phyloP scores from a whole-genome alignment of 768 basidiomycete genomes.

The Tylopilus rubrobrunneus region DNA sequence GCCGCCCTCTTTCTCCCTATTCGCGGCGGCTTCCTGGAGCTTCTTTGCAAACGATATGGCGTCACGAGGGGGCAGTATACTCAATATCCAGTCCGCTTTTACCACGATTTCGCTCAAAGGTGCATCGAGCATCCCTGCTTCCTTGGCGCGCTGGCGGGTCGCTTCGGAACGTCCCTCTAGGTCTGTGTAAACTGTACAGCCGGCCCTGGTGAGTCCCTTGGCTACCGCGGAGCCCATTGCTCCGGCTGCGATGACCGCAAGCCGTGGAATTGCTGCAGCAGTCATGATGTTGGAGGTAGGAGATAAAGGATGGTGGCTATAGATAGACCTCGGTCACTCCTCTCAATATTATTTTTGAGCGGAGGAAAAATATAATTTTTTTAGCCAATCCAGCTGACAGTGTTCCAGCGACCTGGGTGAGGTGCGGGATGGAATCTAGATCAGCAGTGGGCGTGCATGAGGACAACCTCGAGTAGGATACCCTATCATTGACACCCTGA shows the following conservation, averaged over 20 bases:
- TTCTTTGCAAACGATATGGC: constrained; percentile 43
- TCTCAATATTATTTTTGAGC: constrained; percentile 3
- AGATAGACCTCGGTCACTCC: constrained; percentile 10
- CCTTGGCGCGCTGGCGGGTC: constrained; percentile 45
- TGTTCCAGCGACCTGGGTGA: not conserved
- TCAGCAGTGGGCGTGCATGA: constrained; percentile 10
- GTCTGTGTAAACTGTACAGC: constrained; percentile 52
- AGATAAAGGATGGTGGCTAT: constrained; percentile 1
- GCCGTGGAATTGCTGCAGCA: constrained; percentile 14
- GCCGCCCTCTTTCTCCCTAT: not conserved
- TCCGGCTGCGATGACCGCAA: constrained; percentile 53
- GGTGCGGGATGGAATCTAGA: constrained; percentile 19
- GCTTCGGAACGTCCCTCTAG: constrained; percentile 50
- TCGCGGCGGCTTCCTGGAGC: constrained; percentile 7
- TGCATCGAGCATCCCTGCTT: constrained; percentile 47
- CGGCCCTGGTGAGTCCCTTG: constrained; percentile 40
- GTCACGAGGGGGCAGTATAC: constrained; percentile 57
- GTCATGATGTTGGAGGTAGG: constrained; percentile 15
- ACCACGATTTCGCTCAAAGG: constrained; percentile 35
- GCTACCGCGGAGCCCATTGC: constrained; percentile 60
- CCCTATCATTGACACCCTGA: not conserved
- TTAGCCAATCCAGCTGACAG: not conserved
- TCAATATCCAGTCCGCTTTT: constrained; percentile 45
- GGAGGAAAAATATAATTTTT: not conserved
- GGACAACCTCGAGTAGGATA: constrained; percentile 6